Percentiles rank a stretch among this genome's conserved stretches.
Conservation (phyloP, 139 green algal species). For the Picochlorum sp. region DNA sequence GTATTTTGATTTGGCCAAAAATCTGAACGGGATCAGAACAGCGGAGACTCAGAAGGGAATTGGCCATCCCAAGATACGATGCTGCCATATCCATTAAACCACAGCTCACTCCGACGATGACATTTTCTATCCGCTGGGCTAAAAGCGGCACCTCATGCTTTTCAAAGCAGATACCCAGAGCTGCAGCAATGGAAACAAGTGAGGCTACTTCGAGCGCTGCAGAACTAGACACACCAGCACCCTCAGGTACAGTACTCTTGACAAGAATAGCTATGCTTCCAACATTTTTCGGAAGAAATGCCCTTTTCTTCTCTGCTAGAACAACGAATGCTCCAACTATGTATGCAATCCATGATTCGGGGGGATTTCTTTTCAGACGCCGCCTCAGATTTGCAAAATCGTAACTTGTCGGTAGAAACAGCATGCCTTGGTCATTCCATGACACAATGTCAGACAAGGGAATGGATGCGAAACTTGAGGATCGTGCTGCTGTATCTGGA, state of each 20-base stretch:
- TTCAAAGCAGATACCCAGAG: conserved; percentile 36
- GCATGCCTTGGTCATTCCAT: no score
- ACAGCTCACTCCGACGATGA: conserved; percentile 82
- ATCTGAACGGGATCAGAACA: conserved; percentile 76
- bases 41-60: conserved; percentile 64
- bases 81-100: conserved; percentile 97
- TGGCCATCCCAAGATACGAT: conserved; percentile 51
- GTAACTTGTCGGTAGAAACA: no score
- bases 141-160: conserved; percentile 57
- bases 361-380: conserved; percentile 47
- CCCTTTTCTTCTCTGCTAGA: conserved; percentile 60
- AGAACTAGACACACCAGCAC: conserved; percentile 82
- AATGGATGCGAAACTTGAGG: not conserved
- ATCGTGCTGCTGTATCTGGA: not conserved
- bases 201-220: conserved; percentile 87
- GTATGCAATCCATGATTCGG: conserved; percentile 77
- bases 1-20: conserved; percentile 52
- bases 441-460: not conserved
- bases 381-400: conserved; percentile 38
- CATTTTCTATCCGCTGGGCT: conserved; percentile 87
- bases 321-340: conserved; percentile 78
- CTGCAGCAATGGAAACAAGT: conserved; percentile 61
- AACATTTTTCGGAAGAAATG: conserved; percentile 7
- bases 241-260: conserved; percentile 75
- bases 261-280: conserved; percentile 59